Base-by-base conservation (phyloP, 2,329 filamentous ascomycete genomes). In the Ophiostoma piceae region DNA sequence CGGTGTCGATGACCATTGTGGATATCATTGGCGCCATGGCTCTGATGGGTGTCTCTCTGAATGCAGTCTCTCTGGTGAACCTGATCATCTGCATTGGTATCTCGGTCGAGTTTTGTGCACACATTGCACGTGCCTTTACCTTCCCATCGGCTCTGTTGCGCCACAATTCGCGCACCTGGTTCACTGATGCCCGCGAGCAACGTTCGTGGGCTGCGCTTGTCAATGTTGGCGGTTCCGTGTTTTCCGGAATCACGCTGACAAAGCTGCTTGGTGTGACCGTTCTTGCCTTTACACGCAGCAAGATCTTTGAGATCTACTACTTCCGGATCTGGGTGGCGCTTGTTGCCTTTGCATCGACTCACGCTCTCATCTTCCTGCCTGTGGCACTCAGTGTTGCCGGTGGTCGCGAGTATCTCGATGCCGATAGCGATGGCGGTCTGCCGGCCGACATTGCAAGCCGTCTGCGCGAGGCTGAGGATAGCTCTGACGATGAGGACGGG, bases 291-390 rank as follows among this genome's bases (percentile, higher is more conserved):
- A 99, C 95, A 8, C 84, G 92, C 68, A 96, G 92, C 79, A 99
- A 98, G 86, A 99, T 99, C 77, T 99, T 99, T 76, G 96, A 99
- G 82, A 92, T 99, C 71, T 99, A 99, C 81, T 99, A 99, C 80
- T 99, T 99, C 84, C 87, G 95, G 62, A 91, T 99, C 62, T 99
- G 95, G 95, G 82, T 97, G 22, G 90, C 94, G 7, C 85, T 99
- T 69, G 94, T 99, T 12, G 78, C 96, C 11, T 94, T 97, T 78
- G 96, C 94, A 2, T 92, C 92, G 8, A 85, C 89, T 11, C 95
- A 99, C 78, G 92, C 95, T 0, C 83, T 99, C 66, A 86, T 99
- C 8, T 96, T 98, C 78, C 82, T 99, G 75, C 95, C 95, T 0
- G 95, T 98, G 0, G 90, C 91, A 1, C 83, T 99, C 74, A 96